phyloP scores from a whole-genome alignment of 352 stramenopile species.

The Hyaloperonospora brassicae region DNA sequence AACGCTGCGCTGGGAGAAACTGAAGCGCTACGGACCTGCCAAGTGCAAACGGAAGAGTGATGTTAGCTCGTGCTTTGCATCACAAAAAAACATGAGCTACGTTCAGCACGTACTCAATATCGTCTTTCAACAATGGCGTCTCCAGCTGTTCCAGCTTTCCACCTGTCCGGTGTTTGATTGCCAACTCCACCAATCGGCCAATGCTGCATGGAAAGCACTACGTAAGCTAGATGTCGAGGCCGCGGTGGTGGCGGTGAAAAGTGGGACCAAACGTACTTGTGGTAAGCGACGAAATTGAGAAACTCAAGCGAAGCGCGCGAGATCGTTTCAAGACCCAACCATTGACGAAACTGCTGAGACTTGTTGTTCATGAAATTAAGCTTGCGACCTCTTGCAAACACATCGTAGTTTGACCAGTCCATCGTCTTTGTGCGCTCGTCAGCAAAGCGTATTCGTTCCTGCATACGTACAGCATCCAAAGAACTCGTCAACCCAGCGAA shows the following conservation, averaged over 20 bases:
- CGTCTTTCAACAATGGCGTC: slow-evolving; percentile 40
- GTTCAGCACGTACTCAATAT: slow-evolving; percentile 45
- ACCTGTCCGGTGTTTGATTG: slow-evolving; percentile 63
- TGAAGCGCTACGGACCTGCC: slow-evolving; percentile 26
- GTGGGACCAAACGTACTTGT: slow-evolving; percentile 49
- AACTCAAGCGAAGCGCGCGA: slow-evolving; percentile 77
- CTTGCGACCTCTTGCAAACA: slow-evolving; percentile 69
- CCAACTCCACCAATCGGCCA: slow-evolving; percentile 66
- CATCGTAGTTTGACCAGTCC: slow-evolving; percentile 78
- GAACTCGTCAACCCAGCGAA: slow-evolving; percentile 1
- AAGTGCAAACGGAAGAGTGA: not conserved
- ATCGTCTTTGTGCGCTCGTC: slow-evolving; percentile 76
- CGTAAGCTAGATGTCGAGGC: too few species aligned
- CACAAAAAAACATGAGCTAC: not conserved
- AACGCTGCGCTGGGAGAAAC: slow-evolving; percentile 23
- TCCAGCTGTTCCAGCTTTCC: slow-evolving; percentile 47
- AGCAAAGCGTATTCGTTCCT: slow-evolving; percentile 80
- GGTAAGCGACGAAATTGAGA: slow-evolving; percentile 80
- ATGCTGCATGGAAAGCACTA: slow-evolving; percentile 34
- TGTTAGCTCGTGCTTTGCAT: not conserved
- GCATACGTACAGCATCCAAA: not conserved
- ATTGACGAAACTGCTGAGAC: slow-evolving; percentile 55
- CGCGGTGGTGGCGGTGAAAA: not conserved
- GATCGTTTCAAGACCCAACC: slow-evolving; percentile 52
- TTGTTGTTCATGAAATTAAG: slow-evolving; percentile 82